Evolutionary conservation across 495 filamentous ascomycete genomes (phyloP).

Genomic region (Neurospora cerealis): DNA sequence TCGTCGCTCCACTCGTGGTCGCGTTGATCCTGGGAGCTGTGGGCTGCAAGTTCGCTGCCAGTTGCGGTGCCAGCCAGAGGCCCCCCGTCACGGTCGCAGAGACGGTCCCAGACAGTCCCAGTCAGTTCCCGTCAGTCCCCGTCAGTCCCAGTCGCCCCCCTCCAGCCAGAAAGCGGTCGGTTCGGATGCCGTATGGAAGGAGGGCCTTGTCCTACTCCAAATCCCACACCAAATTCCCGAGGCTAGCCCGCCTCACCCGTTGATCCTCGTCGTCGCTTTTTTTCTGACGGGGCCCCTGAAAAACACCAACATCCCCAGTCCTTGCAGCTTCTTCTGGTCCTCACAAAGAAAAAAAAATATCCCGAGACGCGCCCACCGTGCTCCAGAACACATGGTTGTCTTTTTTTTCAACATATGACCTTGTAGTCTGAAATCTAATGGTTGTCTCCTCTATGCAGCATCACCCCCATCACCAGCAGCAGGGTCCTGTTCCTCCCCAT

Average conservation of each 20-base stretch:
- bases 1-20: slow-evolving; percentile 27
- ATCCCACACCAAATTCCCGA: slow-evolving; percentile 32
- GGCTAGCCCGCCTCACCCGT: slow-evolving; percentile 34
- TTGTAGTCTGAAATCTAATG: slow-evolving; percentile 34
- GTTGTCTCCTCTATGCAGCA: slow-evolving; percentile 48
- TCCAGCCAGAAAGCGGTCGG: slow-evolving; percentile 5
- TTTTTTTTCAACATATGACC: slow-evolving; percentile 21
- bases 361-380: slow-evolving; percentile 30
- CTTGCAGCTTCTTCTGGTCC: slow-evolving; percentile 22
- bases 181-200: slow-evolving; percentile 19
- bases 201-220: slow-evolving; percentile 32
- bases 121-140: slow-evolving; percentile 14
- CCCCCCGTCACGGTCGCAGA: neutral
- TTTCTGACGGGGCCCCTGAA: slow-evolving; percentile 23
- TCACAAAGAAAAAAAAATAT: slow-evolving; percentile 28
- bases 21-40: slow-evolving; percentile 19
- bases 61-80: neutral
- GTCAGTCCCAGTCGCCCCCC: slow-evolving; percentile 10
- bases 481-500: slow-evolving; percentile 45
- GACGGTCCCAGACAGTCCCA: neutral
- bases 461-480: slow-evolving; percentile 49
- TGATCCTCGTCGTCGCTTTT: slow-evolving; percentile 28
- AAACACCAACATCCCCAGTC: slow-evolving; percentile 22
- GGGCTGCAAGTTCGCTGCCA: neutral
- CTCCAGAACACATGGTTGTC: slow-evolving; percentile 19